phyloP scores from a whole-genome alignment of 805 yeast genomes.

The baker's yeast (Saccharomyces cerevisiae) region DNA sequence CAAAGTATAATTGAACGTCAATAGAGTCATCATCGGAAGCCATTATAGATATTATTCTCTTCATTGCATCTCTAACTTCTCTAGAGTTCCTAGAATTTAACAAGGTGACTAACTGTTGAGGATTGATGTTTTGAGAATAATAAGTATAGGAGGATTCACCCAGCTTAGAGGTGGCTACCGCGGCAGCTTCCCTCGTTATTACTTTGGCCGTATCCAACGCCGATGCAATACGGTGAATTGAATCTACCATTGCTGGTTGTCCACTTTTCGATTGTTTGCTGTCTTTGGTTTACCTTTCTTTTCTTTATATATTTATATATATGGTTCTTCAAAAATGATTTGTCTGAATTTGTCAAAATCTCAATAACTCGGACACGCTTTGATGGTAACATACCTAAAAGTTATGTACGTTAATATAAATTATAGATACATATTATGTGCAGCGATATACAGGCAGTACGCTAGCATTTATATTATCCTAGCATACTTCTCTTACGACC shows the following conservation, averaged over 20 bases:
- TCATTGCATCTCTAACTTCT: slow-evolving; percentile 53
- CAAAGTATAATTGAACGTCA: slow-evolving; percentile 48
- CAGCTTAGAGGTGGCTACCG: slow-evolving; percentile 59
- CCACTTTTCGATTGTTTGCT: neutral
- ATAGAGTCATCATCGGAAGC: slow-evolving; percentile 33
- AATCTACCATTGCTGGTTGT: slow-evolving; percentile 39
- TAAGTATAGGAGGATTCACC: slow-evolving; percentile 51
- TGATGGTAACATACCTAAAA: neutral
- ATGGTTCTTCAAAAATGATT: neutral
- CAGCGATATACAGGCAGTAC: neutral
- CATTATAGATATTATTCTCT: slow-evolving; percentile 41
- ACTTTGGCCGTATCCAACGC: slow-evolving; percentile 75
- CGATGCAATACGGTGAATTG: slow-evolving; percentile 55
- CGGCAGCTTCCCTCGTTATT: slow-evolving; percentile 75
- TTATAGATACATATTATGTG: neutral
- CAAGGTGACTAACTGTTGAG: slow-evolving; percentile 55
- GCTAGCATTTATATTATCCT: slow-evolving; percentile 38
- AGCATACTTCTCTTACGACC: slow-evolving; percentile 94
- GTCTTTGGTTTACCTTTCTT: neutral
- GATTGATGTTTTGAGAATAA: slow-evolving; percentile 38
- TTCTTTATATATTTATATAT: neutral
- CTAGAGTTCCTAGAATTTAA: slow-evolving; percentile 63
- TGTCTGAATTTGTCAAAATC: neutral
- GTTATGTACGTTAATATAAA: neutral
- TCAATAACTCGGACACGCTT: neutral